Conservation (phyloP, 805 yeast genomes). For the Candida sonorensis region DNA sequence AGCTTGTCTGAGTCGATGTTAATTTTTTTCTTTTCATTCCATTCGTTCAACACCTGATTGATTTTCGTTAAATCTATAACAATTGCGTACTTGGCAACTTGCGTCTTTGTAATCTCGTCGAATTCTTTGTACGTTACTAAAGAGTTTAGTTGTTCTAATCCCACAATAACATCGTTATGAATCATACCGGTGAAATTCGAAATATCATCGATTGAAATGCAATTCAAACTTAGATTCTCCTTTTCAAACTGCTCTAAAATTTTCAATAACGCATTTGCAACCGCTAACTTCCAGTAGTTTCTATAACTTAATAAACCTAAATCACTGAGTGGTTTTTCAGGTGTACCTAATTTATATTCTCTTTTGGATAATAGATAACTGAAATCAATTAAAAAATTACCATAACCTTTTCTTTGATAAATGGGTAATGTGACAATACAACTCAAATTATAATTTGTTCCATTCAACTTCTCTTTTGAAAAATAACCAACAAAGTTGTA, state of each 20-base stretch:
- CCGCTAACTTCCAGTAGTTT: constrained; percentile 73
- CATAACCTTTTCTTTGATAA: constrained; percentile 84
- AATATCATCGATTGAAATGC: constrained; percentile 51
- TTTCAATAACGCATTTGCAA: constrained; percentile 42
- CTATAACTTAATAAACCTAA: constrained; percentile 81
- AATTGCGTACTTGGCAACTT: no score
- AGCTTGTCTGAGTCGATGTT: constrained; percentile 45
- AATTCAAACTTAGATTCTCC: no score
- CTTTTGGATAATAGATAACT: constrained; percentile 71
- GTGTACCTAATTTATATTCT: constrained; percentile 82
- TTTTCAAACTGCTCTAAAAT: no score
- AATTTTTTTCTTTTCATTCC: constrained; percentile 50
- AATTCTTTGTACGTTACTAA: no score
- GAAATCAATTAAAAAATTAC: constrained; percentile 81
- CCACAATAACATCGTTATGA: constrained; percentile 79
- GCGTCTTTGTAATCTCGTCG: no score
- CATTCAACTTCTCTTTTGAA: constrained; percentile 76
- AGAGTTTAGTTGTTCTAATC: constrained; percentile 69
- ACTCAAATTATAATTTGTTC: constrained; percentile 75
- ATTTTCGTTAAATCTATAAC: constrained; percentile 41
- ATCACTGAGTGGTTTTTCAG: constrained; percentile 90
- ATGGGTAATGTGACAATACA: constrained; percentile 89
- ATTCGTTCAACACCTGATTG: constrained; percentile 34
- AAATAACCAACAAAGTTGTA: constrained; percentile 92
- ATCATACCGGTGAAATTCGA: constrained; percentile 78